Conservation (phyloP, 257 asterid genomes). For the Buddleja alternifolia region DNA sequence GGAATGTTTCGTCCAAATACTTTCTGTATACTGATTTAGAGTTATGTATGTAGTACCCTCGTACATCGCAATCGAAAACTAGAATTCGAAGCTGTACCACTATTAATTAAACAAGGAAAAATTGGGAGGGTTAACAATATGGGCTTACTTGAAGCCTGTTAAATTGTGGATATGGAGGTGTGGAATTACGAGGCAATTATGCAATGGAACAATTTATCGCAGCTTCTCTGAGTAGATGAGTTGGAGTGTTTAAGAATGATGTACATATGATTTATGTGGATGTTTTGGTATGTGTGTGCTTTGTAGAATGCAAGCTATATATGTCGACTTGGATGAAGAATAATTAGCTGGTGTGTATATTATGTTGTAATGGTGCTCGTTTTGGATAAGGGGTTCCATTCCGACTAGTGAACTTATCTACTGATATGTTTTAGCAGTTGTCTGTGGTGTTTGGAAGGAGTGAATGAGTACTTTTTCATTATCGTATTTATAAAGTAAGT, state of each 20-base stretch:
- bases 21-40: neutral
- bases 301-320: too few species aligned
- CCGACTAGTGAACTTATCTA: too few species aligned
- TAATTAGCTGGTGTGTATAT: too few species aligned
- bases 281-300: too few species aligned
- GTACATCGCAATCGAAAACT: neutral
- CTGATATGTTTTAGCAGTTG: neutral
- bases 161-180: conserved; percentile 3
- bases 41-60: neutral
- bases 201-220: neutral
- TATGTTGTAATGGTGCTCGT: too few species aligned
- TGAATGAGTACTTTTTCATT: too few species aligned
- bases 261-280: too few species aligned
- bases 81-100: neutral
- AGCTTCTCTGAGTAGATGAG: conserved; percentile 8
- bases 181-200: neutral
- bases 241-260: conserved; percentile 13
- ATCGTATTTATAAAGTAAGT: too few species aligned
- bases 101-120: neutral
- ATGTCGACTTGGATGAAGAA: too few species aligned
- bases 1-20: neutral
- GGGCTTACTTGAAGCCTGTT: conserved; percentile 11
- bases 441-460: neutral
- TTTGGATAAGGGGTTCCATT: too few species aligned
- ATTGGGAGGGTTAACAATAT: conserved; percentile 27